Percentiles rank a stretch among this genome's conserved stretches.
Conservation (phyloP, 495 filamentous ascomycete species). For the Xylaria scruposa region DNA sequence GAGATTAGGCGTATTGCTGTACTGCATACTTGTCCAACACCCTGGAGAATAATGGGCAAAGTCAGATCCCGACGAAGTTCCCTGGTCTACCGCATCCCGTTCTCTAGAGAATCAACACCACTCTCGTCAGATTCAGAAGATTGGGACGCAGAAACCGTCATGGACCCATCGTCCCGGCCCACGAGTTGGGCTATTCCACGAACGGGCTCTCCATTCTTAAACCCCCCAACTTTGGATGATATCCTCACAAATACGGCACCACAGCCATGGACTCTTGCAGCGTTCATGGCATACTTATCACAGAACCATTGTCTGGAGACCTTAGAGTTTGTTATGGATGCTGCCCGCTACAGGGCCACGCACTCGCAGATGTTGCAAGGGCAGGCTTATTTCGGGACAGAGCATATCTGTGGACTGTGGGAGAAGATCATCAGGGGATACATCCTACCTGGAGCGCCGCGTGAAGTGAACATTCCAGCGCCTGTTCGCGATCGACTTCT, state of each 20-base stretch:
- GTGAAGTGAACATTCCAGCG: conserved; percentile 92
- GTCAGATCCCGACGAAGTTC: conserved; percentile 51
- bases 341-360: conserved; percentile 83
- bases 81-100: conserved; percentile 46
- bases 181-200: conserved; percentile 52
- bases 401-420: conserved; percentile 78
- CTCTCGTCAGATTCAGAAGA: conserved; percentile 49
- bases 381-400: conserved; percentile 56
- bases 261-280: conserved; percentile 88
- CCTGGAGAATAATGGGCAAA: conserved; percentile 52
- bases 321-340: conserved; percentile 95
- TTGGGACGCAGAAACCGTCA: conserved; percentile 52
- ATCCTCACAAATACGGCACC: conserved; percentile 87
- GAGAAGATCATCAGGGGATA: conserved; percentile 73
- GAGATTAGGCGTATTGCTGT: conserved; percentile 5
- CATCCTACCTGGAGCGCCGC: conserved; percentile 77
- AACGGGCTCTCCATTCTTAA: conserved; percentile 55
- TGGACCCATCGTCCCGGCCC: conserved; percentile 51
- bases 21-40: conserved; percentile 23
- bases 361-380: conserved; percentile 52
- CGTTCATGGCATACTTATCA: conserved; percentile 96
- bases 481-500: conserved; percentile 84
- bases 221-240: conserved; percentile 82
- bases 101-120: conserved; percentile 47
- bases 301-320: conserved; percentile 98